Evolutionary conservation across 345 rosid genomes (phyloP), one percentile per base, ranked within the genome.

Genomic region (Sisymbrium altissimum): DNA sequence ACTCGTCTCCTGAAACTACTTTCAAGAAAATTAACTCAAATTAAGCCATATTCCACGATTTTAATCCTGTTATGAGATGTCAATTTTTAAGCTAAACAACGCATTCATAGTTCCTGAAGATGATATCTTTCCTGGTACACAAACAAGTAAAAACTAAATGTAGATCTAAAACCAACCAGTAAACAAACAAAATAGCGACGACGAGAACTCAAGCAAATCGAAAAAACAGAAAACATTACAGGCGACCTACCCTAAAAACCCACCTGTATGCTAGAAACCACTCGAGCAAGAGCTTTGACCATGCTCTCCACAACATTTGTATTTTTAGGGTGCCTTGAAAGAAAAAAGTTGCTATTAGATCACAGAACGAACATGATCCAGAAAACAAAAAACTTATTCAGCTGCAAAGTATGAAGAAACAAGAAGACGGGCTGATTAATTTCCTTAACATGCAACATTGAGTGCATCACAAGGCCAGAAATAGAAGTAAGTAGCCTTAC

Each of bases 271-370:
- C 85, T 88, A 9, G 92, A 95, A 82, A 92, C 97, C 81, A 95
- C 97, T 52, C 96, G 93, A 80, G 97, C 97, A 71, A 95, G 96
- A 58, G 99, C 87, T 78, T 92, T 95, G 79, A 92, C 93, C 92
- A 95, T 92, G 75, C 88, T 88, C 88, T 92, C 99, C 79, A 90
- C 99, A 65, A 95, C 93, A 84, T 95, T 92, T 45, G 97, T 90
- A 82, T 88, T 95, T 85, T 86, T 92, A 25, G 98, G 98, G 73
- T 95, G 79, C 98, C 97, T 91, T 67, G 60, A 81, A 72, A 67
- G 19, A 41, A 6, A 30, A 73, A 64, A 52, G 49, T 68, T 60
- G 13, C 7, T 25, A 68, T 68, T 62, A 68, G 58, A 62, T 43
- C 64, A 62, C 27, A 44, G 36, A 50, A 59, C 23, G 21, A 66